Conservation (phyloP, 352 stramenopile genomes). For the Globisporangium yorkense region DNA sequence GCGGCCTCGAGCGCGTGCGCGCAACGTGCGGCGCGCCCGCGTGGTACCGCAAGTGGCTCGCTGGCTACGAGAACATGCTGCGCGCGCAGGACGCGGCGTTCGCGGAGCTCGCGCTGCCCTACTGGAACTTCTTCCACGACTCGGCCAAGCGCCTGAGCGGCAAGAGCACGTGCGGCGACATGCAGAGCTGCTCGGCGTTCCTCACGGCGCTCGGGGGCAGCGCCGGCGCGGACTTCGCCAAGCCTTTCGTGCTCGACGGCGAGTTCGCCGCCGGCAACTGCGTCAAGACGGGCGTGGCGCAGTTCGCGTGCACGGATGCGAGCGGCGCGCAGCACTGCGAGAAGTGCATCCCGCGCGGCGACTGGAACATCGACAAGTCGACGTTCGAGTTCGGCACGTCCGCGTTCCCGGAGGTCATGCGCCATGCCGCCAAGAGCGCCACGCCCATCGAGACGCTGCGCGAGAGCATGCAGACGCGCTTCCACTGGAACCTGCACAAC, state of each 20-base stretch:
- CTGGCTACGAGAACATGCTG: slow-evolving; percentile 71
- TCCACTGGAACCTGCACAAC: slow-evolving; percentile 39
- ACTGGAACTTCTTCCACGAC: slow-evolving; percentile 62
- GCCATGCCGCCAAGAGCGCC: slow-evolving; percentile 25
- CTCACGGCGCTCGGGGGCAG: slow-evolving; percentile 54
- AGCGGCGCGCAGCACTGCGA: slow-evolving; percentile 33
- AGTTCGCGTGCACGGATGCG: slow-evolving; percentile 29
- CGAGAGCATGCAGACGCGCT: slow-evolving; percentile 24
- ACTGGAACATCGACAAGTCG: slow-evolving; percentile 56
- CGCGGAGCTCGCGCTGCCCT: slow-evolving; percentile 48
- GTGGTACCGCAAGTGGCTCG: slow-evolving; percentile 66
- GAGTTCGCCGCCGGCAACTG: slow-evolving; percentile 46
- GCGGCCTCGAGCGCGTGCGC: slow-evolving; percentile 28
- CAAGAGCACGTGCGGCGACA: slow-evolving; percentile 24
- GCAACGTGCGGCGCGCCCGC: slow-evolving; percentile 42
- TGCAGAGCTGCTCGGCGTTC: slow-evolving; percentile 40
- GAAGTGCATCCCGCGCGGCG: slow-evolving; percentile 52
- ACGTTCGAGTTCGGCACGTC: slow-evolving; percentile 64
- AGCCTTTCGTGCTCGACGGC: slow-evolving; percentile 19
- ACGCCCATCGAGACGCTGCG: slow-evolving; percentile 29
- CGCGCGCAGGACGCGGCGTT: slow-evolving; percentile 36
- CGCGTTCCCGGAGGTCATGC: slow-evolving; percentile 53
- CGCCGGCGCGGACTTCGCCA: slow-evolving; percentile 19
- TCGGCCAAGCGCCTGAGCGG: slow-evolving; percentile 42
- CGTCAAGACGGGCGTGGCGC: slow-evolving; percentile 41